These are phyloP conservation scores for Breynia disticha DNA, from an alignment of 441 rosid species.

Conservation along the genomic window DNA sequence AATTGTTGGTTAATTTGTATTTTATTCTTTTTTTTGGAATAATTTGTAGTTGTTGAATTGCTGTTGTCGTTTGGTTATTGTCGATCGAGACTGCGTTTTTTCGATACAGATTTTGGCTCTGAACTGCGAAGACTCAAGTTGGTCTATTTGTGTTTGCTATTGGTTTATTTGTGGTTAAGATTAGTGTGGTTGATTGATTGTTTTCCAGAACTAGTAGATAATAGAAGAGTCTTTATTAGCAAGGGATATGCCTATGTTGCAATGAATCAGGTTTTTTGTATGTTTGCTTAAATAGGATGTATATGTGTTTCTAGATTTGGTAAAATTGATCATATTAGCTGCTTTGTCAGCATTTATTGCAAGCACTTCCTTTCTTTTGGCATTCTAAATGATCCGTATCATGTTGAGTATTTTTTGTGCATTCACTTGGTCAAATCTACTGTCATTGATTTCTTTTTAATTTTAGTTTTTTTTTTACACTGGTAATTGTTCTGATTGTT, in stretches of 20 bases:
- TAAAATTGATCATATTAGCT: neutral
- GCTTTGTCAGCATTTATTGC: neutral
- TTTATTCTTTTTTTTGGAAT: neutral
- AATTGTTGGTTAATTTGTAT: neutral
- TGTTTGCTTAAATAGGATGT: neutral
- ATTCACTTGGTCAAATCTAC: neutral
- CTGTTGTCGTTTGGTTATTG: constrained; percentile 44
- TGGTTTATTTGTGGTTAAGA: neutral
- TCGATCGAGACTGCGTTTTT: constrained; percentile 79
- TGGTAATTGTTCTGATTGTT: neutral
- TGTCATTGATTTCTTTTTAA: neutral
- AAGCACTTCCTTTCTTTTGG: neutral
- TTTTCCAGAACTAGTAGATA: constrained; percentile 80
- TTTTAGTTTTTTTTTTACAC: neutral
- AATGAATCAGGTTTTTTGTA: constrained; percentile 14
- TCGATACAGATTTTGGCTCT: constrained; percentile 40
- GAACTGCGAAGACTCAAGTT: constrained; percentile 52
- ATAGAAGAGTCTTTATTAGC: constrained; percentile 57
- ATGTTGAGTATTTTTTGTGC: too few relatives aligned
- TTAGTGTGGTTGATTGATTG: constrained; percentile 5
- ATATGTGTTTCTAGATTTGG: neutral
- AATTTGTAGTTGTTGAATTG: neutral
- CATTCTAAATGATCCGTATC: neutral
- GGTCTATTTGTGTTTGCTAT: neutral
- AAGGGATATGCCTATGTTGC: constrained; percentile 77